A percentile compares a stretch with the other conserved stretches of the same genome.
Evolutionary conservation across 345 rosid genomes (phyloP).

Genomic region (Noccaea bulbosa): DNA sequence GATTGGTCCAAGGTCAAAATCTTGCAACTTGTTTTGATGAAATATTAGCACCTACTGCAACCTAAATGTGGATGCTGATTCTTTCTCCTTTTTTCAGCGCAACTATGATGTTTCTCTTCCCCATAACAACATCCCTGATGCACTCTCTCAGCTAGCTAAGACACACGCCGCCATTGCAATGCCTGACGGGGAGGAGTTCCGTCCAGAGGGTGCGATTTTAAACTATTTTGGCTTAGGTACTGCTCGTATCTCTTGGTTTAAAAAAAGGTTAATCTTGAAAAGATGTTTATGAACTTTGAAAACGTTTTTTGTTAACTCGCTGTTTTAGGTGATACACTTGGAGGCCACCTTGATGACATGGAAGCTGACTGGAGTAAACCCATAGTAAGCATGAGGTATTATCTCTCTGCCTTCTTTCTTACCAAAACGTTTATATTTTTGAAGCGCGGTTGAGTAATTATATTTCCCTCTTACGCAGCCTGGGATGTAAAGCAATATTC

Average conservation of each 20-base stretch:
- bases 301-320: background rate
- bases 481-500: constrained; percentile 95
- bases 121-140: constrained; percentile 81
- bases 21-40: constrained; percentile 20
- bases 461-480: constrained; percentile 47
- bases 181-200: constrained; percentile 76
- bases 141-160: constrained; percentile 73
- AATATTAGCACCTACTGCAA: background rate
- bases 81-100: constrained; percentile 50
- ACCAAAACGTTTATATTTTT: background rate
- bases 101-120: constrained; percentile 81
- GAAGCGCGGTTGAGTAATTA: constrained; percentile 10
- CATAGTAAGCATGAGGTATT: constrained; percentile 94
- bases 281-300: constrained; percentile 16
- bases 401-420: constrained; percentile 5
- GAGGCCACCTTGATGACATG: constrained; percentile 98
- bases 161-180: constrained; percentile 75
- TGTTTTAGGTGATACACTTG: constrained; percentile 80
- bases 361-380: constrained; percentile 97
- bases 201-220: constrained; percentile 89
- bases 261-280: background rate
- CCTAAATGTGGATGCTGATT: constrained; percentile 20
- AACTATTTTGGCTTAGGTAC: constrained; percentile 86
- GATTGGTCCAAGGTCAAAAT: constrained; percentile 83
- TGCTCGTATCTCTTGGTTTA: constrained; percentile 8